Base-by-base conservation (phyloP, 495 filamentous ascomycete genomes). In the Apodospora peruviana region DNA sequence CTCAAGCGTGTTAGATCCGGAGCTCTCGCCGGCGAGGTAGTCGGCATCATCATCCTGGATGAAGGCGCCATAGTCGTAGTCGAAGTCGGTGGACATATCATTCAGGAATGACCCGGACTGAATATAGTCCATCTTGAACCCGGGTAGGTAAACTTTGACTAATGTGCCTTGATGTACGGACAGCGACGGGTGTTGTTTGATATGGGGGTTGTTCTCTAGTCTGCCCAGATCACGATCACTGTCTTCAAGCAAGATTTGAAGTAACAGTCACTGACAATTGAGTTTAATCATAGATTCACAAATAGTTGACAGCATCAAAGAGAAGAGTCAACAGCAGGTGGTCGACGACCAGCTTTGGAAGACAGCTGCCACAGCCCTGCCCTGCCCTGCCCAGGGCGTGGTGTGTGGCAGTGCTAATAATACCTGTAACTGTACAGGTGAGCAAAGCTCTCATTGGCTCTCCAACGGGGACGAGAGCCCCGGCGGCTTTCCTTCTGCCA, bases 61-160 rank as follows among this genome's bases (percentile, higher is more conserved):
- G 21, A 65, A 72, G 43, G 55, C 57, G 17, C 48, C 42, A 39
- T 66, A 67, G 50, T 67, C 58, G 35, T 67, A 64, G 19, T 48
- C 52, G 24, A 20, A 7, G 37, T 18, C 37, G 37, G 12, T n/a
- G 2, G 29, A 9, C 29, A 34, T 34, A n/a, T 34, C n/a, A n/a
- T n/a, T n/a, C n/a, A n/a, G n/a, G n/a, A n/a, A n/a, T n/a, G n/a
- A n/a, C n/a, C n/a, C n/a, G n/a, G n/a, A n/a, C n/a, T n/a, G n/a
- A n/a, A n/a, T n/a, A 14, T 32, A 14, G 27, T 32, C 14, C 27
- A 14, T 14, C 14, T 32, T 32, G 27, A 14, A 7, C 27, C 27
- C 27, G 27, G 7, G 7, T 32, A 14, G 14, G 27, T 32, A 32
- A 14, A 32, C 27, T n/a, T 32, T 32, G 27, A 32, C 14, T 14